Base-by-base conservation (phyloP, 2,329 filamentous ascomycete species). In the Aspergillus aculeatus region DNA sequence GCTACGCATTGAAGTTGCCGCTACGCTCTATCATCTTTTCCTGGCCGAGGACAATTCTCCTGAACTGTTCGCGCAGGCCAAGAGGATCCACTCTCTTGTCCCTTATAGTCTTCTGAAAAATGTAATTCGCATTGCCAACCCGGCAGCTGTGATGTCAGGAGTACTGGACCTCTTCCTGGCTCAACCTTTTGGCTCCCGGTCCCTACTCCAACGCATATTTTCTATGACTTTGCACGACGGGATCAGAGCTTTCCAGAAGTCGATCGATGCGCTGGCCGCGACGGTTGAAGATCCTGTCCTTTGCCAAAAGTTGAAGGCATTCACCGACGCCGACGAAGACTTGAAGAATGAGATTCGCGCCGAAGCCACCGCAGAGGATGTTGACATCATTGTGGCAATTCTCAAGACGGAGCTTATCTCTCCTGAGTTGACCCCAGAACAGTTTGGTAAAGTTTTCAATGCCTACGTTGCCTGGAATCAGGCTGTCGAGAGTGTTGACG, bases 41-140 rank as follows among this genome's bases (percentile, higher is more conserved):
- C 83, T 99, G 49, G 95, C 95, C 5, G 95, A 99, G 75, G 95
- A 99, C 78, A 99, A 99, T 75, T 97, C 94, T 0, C 93, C 95
- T 0, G 95, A 99, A 72, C 78, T 99, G 31, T 98, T 98, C 74
- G 92, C 92, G 0, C 95, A 99, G 76, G 88, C 90, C 4, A 96
- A 94, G 78, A 87, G 91, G 62, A 97, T 98, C 55, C 95, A 99
- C 73, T 96, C 93, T 0, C 84, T 98, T 58, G 89, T 99, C 49
- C 95, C 95, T 0, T 99, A 99, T 73, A 89, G 89, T 0, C 82
- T 97, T 52, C 83, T 99, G 73, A 99, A 99, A 80, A 97, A 98
- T 72, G 92, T 96, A 50, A 98, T 99, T 70, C 88, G 94, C 58
- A 92, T 98, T 67, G 92, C 95, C 23, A 99, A 99, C 68, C 95